A percentile compares a stretch with the other conserved stretches of the same genome.
phyloP scores from a whole-genome alignment of 1,284 basidiomycete species.

The Irpex sp. region DNA sequence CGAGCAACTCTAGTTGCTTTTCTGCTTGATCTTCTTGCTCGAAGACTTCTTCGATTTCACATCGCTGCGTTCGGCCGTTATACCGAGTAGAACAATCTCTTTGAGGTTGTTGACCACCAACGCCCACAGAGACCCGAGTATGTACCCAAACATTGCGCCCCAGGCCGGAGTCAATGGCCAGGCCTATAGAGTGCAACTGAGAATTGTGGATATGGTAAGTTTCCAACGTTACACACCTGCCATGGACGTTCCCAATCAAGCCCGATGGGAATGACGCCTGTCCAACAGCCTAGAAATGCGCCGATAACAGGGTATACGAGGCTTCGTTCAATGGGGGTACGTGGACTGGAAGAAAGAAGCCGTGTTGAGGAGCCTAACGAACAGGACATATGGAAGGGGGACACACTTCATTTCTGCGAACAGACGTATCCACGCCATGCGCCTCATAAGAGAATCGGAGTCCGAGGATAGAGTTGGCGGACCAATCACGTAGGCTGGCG shows the following conservation, averaged over 20 bases:
- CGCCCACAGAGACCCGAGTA: slow-evolving; percentile 57
- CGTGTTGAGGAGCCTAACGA: background rate
- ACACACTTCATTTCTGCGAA: slow-evolving; percentile 80
- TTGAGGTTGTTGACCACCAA: slow-evolving; percentile 45
- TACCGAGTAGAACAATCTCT: slow-evolving; percentile 39
- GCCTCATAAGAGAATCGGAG: slow-evolving; percentile 36
- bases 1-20: background rate
- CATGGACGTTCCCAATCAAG: slow-evolving; percentile 96
- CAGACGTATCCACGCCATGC: slow-evolving; percentile 69
- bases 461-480: slow-evolving; percentile 46
- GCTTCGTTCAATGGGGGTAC: slow-evolving; percentile 68
- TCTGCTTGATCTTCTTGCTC: slow-evolving; percentile 10
- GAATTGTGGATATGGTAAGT: background rate
- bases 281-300: slow-evolving; percentile 74
- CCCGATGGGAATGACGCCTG: slow-evolving; percentile 77
- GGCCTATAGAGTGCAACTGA: slow-evolving; percentile 39
- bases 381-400: background rate
- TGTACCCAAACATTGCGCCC: slow-evolving; percentile 66
- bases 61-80: slow-evolving; percentile 7
- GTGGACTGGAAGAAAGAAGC: slow-evolving; percentile 42
- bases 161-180: slow-evolving; percentile 80
- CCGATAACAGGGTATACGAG: slow-evolving; percentile 79
- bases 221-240: slow-evolving; percentile 61
- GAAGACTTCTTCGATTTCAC: slow-evolving; percentile 4
- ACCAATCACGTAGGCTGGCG: slow-evolving; percentile 72